Conservation (phyloP, 305 asterid genomes). For the Withania somnifera region DNA sequence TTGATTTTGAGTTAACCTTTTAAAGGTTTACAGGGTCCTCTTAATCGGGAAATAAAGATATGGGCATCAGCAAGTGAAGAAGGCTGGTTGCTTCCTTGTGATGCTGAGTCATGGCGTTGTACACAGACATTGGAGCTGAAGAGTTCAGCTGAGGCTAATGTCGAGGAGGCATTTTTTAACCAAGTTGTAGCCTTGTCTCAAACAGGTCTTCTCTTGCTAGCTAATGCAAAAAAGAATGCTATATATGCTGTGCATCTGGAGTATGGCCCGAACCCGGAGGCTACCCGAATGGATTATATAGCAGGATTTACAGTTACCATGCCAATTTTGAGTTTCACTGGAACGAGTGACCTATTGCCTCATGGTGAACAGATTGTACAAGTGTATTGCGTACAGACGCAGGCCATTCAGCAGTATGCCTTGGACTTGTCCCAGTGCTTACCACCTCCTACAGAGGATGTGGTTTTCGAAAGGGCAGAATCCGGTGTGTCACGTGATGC, state of each 20-base stretch:
- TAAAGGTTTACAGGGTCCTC: constrained; percentile 50
- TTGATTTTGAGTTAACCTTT: constrained; percentile 13
- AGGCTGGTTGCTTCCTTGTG: constrained; percentile 98
- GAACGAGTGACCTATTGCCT: constrained; percentile 57
- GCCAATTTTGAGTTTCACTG: constrained; percentile 81
- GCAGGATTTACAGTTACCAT: constrained; percentile 84
- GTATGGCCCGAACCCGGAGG: constrained; percentile 72
- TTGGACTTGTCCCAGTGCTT: constrained; percentile 81
- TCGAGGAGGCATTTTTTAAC: constrained; percentile 86
- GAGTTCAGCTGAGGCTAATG: constrained; percentile 51
- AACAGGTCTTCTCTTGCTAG: constrained; percentile 82
- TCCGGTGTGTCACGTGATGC: constrained; percentile 42
- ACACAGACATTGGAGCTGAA: constrained; percentile 72
- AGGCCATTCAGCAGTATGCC: constrained; percentile 94
- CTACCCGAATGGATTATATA: constrained; percentile 78
- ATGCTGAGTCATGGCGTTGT: constrained; percentile 84
- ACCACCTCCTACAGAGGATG: constrained; percentile 56
- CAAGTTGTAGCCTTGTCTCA: constrained; percentile 88
- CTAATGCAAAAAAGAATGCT: constrained; percentile 92
- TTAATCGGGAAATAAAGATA: constrained; percentile 77
- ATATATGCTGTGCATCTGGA: constrained; percentile 92
- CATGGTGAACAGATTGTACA: constrained; percentile 83
- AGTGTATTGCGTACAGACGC: constrained; percentile 92
- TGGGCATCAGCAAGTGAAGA: constrained; percentile 93
- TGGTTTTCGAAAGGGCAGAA: constrained; percentile 42